A percentile compares a stretch with the other conserved stretches of the same genome.
phyloP scores from a whole-genome alignment of 768 basidiomycete species.

The Tylopilus subfusipes region DNA sequence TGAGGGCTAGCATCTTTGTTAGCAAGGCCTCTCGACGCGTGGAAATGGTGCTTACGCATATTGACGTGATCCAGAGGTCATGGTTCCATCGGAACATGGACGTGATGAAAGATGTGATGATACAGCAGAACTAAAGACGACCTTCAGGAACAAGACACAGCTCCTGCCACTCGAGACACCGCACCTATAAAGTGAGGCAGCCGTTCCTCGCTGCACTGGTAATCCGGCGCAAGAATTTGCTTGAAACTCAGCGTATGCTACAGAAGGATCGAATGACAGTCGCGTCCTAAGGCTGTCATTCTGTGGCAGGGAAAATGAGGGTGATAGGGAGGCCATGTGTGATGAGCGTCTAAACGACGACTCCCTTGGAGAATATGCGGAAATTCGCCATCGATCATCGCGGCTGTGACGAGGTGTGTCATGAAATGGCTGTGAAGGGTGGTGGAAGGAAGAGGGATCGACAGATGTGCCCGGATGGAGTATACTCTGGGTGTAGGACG shows the following conservation, averaged over 20 bases:
- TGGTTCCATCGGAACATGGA: slow-evolving; percentile 21
- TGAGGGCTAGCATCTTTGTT: slow-evolving; percentile 5
- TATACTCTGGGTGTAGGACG: slow-evolving; percentile 29
- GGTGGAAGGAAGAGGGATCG: slow-evolving; percentile 19
- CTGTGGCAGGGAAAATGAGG: slow-evolving; percentile 1
- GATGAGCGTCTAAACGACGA: slow-evolving; percentile 22
- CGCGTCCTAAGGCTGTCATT: slow-evolving; percentile 5
- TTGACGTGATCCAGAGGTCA: slow-evolving; percentile 8
- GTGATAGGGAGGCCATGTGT: slow-evolving; percentile 4
- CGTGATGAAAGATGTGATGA: slow-evolving; percentile 52
- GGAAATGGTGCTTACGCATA: slow-evolving; percentile 20
- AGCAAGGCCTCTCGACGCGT: not conserved
- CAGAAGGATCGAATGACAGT: slow-evolving; percentile 42
- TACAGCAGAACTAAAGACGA: slow-evolving; percentile 46
- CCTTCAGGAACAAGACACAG: not conserved
- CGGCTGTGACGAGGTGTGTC: slow-evolving; percentile 14
- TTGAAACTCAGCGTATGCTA: slow-evolving; percentile 41
- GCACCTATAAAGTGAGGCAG: slow-evolving; percentile 58
- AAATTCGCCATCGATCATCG: slow-evolving; percentile 5
- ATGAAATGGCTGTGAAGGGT: slow-evolving; percentile 22
- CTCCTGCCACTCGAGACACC: slow-evolving; percentile 8
- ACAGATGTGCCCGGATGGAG: slow-evolving; percentile 22
- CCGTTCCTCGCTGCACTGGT: slow-evolving; percentile 13
- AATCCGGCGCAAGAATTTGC: not conserved
- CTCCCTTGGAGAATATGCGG: slow-evolving; percentile 5